These are phyloP conservation scores for Russula lepida DNA, from an alignment of 768 basidiomycete genomes.

Conservation along the genomic window DNA sequence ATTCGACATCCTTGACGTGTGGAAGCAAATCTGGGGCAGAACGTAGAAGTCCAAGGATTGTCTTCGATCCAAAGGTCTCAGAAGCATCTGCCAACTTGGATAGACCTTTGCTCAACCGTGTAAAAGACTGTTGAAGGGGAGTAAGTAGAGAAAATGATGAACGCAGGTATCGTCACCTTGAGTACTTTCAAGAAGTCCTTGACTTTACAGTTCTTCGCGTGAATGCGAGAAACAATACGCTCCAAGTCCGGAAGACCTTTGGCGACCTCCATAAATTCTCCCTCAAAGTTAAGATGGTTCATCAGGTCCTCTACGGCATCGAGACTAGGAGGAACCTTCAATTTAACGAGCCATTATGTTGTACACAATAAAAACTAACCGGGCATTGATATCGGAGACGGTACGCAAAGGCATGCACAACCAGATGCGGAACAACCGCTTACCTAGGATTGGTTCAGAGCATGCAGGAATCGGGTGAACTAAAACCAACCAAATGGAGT, in stretches of 20 bases:
- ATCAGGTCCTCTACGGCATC: conserved; percentile 94
- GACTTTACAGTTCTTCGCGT: conserved; percentile 83
- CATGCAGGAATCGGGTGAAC: neutral
- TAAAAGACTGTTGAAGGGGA: conserved; percentile 53
- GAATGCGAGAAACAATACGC: conserved; percentile 89
- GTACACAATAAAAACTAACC: conserved; percentile 37
- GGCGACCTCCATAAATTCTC: conserved; percentile 62
- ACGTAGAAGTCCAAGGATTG: conserved; percentile 65
- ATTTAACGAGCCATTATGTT: neutral
- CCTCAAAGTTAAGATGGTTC: conserved; percentile 66
- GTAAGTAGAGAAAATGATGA: neutral
- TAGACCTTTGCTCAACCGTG: conserved; percentile 60
- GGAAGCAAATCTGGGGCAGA: conserved; percentile 72
- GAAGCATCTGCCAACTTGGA: conserved; percentile 52
- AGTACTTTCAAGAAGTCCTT: conserved; percentile 84
- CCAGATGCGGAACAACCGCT: conserved; percentile 95
- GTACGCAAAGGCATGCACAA: conserved; percentile 85
- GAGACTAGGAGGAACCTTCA: conserved; percentile 41
- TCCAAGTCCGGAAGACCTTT: conserved; percentile 88
- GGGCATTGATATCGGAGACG: conserved; percentile 76
- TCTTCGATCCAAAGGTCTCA: conserved; percentile 67
- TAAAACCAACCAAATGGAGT: conserved; percentile 77
- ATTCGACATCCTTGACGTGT: conserved; percentile 63
- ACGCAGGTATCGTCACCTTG: conserved; percentile 34
- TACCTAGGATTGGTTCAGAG: conserved; percentile 43